These are phyloP conservation scores for Saccharomyces hybrid DNA, from an alignment of 1,139 yeast species.

Conservation along the genomic window DNA sequence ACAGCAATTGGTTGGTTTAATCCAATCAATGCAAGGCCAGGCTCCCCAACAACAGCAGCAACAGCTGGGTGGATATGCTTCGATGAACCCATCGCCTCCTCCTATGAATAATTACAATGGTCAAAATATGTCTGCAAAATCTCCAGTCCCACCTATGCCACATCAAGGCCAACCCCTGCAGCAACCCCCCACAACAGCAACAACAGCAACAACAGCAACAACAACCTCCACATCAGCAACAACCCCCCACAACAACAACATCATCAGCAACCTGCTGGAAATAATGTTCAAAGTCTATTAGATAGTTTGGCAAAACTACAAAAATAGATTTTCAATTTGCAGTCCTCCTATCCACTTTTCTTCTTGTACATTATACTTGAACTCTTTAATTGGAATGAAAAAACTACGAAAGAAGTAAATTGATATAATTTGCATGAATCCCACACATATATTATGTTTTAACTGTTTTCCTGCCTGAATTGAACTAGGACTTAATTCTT, in stretches of 20 bases:
- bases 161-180: slow-evolving; percentile 10
- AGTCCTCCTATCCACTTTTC: background rate
- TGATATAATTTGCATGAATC: background rate
- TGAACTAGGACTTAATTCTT: background rate
- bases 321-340: slow-evolving; percentile 13
- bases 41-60: slow-evolving; percentile 11
- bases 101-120: slow-evolving; percentile 1
- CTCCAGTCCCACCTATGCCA: slow-evolving; percentile 5
- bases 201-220: slow-evolving; percentile 17
- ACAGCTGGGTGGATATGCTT: slow-evolving; percentile 6
- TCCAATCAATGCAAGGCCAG: slow-evolving; percentile 24
- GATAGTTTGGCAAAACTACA: slow-evolving; percentile 34
- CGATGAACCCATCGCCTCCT: slow-evolving; percentile 3
- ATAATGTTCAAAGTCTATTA: slow-evolving; percentile 33
- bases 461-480: background rate
- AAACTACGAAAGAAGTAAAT: background rate
- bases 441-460: background rate
- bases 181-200: slow-evolving; percentile 12
- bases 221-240: slow-evolving; percentile 14
- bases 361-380: slow-evolving; percentile 1
- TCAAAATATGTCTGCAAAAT: background rate
- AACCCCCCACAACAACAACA: slow-evolving; percentile 14
- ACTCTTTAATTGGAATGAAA: background rate
- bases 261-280: slow-evolving; percentile 20
- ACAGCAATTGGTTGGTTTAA: slow-evolving; percentile 25